Percentiles rank a stretch among this genome's conserved stretches.
phyloP scores from a whole-genome alignment of 2,329 filamentous ascomycete genomes.

The Fusarium azukiicola region DNA sequence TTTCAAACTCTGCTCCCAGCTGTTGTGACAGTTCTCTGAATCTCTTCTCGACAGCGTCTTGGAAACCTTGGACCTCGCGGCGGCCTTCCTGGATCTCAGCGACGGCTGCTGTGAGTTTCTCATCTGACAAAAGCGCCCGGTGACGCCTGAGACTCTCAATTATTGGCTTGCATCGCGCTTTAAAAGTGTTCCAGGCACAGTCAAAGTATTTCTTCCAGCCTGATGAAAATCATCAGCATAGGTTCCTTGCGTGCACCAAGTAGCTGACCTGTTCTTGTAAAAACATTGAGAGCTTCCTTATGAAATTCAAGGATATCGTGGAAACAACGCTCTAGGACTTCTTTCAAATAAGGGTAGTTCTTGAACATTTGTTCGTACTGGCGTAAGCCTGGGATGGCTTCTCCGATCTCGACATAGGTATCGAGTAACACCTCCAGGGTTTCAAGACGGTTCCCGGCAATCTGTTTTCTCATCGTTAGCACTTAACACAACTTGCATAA shows the following conservation, averaged over 20 bases:
- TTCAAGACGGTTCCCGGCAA: not conserved
- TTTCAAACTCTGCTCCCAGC: not conserved
- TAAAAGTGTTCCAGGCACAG: not conserved
- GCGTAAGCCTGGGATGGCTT: not conserved
- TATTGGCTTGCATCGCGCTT: not conserved
- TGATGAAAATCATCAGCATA: not conserved
- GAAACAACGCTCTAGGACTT: not conserved
- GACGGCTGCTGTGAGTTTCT: not conserved
- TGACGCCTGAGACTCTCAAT: not conserved
- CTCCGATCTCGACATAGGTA: not conserved
- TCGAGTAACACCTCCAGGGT: not conserved
- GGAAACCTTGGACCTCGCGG: not conserved
- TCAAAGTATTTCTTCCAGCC: not conserved
- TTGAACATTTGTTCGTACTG: not conserved
- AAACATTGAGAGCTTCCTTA: not conserved
- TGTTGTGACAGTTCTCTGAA: not conserved
- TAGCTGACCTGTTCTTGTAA: not conserved
- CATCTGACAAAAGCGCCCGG: not conserved
- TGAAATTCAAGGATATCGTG: not conserved
- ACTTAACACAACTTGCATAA: not conserved
- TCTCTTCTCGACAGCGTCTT: not conserved
- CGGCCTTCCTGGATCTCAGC: not conserved
- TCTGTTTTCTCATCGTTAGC: not conserved
- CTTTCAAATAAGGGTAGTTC: not conserved
- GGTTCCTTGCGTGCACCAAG: not conserved